Percentiles rank a stretch among this genome's conserved stretches.
These are phyloP conservation scores for Rhizopus stolonifer DNA, from an alignment of 371 early-diverging fungal species.

Conservation along the genomic window DNA sequence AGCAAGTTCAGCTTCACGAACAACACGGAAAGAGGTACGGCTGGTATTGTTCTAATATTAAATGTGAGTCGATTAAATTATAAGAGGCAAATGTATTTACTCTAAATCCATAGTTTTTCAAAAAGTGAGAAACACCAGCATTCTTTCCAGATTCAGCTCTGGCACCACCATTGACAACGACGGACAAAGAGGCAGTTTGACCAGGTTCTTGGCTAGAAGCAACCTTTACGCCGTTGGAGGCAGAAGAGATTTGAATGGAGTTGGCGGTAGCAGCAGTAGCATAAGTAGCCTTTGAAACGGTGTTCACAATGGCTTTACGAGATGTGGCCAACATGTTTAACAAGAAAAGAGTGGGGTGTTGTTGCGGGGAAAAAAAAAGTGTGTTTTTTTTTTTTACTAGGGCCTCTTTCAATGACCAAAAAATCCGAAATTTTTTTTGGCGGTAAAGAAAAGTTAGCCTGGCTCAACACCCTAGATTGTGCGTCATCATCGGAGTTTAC, in stretches of 20 bases:
- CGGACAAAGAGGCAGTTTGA: constrained; percentile 79
- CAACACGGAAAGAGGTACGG: constrained; percentile 85
- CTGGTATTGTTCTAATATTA: constrained; percentile 66
- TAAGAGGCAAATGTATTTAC: constrained; percentile 42
- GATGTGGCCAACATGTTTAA: constrained; percentile 59
- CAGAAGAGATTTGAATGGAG: constrained; percentile 37
- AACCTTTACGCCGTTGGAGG: constrained; percentile 62
- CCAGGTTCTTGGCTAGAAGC: constrained; percentile 62
- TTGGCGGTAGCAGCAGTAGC: constrained; percentile 52
- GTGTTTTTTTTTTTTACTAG: constrained; percentile 23
- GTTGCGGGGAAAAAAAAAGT: constrained; percentile 24
- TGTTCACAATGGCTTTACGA: constrained; percentile 62
- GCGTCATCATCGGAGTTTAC: background rate
- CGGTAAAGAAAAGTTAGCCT: background rate
- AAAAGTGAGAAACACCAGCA: constrained; percentile 85
- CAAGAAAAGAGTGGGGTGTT: constrained; percentile 31
- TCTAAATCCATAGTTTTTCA: constrained; percentile 92
- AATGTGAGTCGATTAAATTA: too few relatives aligned
- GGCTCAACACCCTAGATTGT: background rate
- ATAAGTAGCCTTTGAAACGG: constrained; percentile 58
- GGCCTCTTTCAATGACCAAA: constrained; percentile 16
- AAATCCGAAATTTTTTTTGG: constrained; percentile 2
- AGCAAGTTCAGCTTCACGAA: constrained; percentile 92
- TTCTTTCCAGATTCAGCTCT: constrained; percentile 75
- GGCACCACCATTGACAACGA: constrained; percentile 89